Percentiles rank a stretch among this genome's conserved stretches.
Conservation (phyloP, 257 asterid genomes). For the Lithospermum erythrorhizon region DNA sequence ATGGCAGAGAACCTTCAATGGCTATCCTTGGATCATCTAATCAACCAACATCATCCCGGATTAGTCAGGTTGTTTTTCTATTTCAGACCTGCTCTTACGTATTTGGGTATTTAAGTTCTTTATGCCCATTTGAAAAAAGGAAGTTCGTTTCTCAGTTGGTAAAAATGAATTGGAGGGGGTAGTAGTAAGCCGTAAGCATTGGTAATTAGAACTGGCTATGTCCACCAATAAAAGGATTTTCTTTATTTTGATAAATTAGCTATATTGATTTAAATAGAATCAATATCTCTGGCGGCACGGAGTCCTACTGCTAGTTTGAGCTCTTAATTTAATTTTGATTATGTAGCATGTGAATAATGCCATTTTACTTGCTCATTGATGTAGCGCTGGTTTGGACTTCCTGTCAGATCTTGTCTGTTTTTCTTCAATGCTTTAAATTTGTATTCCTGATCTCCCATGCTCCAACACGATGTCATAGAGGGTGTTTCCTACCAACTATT, state of each 20-base stretch:
- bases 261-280: no score
- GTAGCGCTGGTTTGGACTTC: neutral
- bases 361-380: no score
- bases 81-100: constrained; percentile 2
- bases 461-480: neutral
- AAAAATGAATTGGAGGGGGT: no score
- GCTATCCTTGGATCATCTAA: constrained; percentile 49
- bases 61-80: constrained; percentile 55
- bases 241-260: no score
- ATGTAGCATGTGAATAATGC: no score
- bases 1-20: constrained; percentile 66
- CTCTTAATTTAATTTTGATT: no score
- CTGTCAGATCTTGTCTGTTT: neutral
- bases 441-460: neutral
- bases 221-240: no score
- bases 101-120: neutral
- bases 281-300: no score
- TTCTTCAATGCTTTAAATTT: neutral
- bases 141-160: neutral
- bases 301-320: no score
- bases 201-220: no score
- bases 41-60: constrained; percentile 59
- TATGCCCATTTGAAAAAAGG: no score
- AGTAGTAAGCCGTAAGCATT: no score
- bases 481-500: neutral